Percentiles rank a stretch among this genome's conserved stretches.
Conservation (phyloP, 495 filamentous ascomycete genomes). For the Lasiosphaeris hirsuta region DNA sequence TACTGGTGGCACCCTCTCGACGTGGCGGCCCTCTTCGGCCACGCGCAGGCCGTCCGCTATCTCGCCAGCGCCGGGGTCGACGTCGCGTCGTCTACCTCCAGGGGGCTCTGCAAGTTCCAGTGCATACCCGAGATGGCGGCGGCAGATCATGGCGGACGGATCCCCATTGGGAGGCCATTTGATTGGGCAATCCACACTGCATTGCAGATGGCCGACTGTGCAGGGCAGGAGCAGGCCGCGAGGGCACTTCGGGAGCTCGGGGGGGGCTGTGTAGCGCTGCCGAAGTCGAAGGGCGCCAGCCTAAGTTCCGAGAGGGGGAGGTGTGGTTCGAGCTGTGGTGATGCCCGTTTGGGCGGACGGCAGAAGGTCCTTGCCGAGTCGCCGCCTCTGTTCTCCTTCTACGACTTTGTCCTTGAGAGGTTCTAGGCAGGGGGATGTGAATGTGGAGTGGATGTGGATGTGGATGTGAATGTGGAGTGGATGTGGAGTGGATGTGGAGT, state of each 20-base stretch:
- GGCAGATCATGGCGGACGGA: neutral
- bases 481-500: too few relatives aligned
- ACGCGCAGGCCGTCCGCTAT: neutral
- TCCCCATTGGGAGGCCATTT: neutral
- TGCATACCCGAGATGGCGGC: neutral
- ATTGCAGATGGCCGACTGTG: neutral
- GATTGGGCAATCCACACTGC: neutral
- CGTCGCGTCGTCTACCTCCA: neutral
- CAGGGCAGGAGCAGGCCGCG: neutral
- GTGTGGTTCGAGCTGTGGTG: neutral
- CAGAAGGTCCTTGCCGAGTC: neutral
- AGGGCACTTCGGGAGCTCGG: neutral
- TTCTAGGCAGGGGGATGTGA: conserved; percentile 5
- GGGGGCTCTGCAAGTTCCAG: neutral
- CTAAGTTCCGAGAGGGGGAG: neutral
- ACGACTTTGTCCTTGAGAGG: conserved; percentile 7
- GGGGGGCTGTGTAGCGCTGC: neutral
- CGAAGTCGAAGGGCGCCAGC: neutral
- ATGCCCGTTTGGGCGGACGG: too few relatives aligned
- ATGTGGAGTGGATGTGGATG: too few relatives aligned
- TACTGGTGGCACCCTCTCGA: conserved; percentile 10
- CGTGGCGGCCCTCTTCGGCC: neutral
- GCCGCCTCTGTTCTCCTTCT: neutral
- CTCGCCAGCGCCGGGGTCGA: neutral
- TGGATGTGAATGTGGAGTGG: too few relatives aligned